Base-by-base conservation (phyloP, 1,284 basidiomycete species). In the Naganishia sp. region DNA sequence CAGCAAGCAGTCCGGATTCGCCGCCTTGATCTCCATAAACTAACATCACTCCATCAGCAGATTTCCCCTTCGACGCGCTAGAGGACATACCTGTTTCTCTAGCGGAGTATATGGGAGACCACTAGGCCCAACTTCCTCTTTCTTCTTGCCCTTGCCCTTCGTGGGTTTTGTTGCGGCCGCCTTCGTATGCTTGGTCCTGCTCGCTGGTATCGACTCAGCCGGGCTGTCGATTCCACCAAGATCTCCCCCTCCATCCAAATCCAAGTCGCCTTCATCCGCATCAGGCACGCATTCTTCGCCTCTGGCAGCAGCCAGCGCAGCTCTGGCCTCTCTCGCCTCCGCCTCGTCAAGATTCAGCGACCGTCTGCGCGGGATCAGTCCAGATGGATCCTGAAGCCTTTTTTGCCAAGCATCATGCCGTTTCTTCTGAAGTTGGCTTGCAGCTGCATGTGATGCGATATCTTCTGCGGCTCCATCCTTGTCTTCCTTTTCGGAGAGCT, bases 61-160 rank as follows among this genome's bases (percentile, higher is more conserved):
- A n/a, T 13, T 18, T 45, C 23, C 5, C 11, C 39, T 6, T 23
- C 15, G 21, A 25, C 39, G 36, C 13, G n/a, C 44, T 15, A 42
- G 3, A 69, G 25, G 3, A 52, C 74, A 65, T 77, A 86, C 90
- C 84, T 94, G 92, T 67, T 87, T 83, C 79, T 95, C 92, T 43
- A 94, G 75, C 0, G 90, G 89, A 1, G 92, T 94, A 76, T 90
- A 95, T 1, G 87, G 73, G 76, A 87, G 74, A 0, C 92, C 92
- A 70, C 87, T 87, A 0, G 90, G 90, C 0, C 91, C 92, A 16
- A 90, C 70, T 60, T 84, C 84, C 64, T 83, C 83, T 16, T 74
- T 74, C 66, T 81, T 80, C 72, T 79, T 81, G 31, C 71, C 70
- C 52, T 68, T 72, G 3, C 68, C 68, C 53, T 68, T 73, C 2